Evolutionary conservation across 495 filamentous ascomycete genomes (phyloP).

Genomic region (Aspergillus conjunctus): DNA sequence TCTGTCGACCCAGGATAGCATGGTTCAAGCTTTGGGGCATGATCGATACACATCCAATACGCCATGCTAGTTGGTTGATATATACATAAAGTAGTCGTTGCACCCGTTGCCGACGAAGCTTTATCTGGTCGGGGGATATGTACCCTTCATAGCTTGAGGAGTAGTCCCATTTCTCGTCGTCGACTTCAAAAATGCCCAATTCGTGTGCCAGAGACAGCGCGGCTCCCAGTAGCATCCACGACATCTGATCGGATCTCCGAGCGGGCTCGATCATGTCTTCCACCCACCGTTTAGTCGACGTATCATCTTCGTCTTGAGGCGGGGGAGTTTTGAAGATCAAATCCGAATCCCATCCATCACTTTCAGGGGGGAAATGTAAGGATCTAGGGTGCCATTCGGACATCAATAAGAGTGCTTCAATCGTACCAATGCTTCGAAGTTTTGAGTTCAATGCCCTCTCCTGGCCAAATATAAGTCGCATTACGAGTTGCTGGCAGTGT

Average conservation of each 20-base stretch:
- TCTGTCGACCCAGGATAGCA: constrained; percentile 39
- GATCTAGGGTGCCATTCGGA: constrained; percentile 60
- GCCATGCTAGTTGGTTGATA: constrained; percentile 55
- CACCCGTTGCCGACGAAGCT: constrained; percentile 45
- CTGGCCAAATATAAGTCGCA: constrained; percentile 54
- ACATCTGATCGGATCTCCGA: constrained; percentile 57
- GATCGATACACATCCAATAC: constrained; percentile 56
- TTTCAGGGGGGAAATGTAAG: constrained; percentile 56
- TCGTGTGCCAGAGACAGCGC: constrained; percentile 55
- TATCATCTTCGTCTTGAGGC: constrained; percentile 22
- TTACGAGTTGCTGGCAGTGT: constrained; percentile 54
- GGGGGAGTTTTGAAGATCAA: constrained; percentile 32
- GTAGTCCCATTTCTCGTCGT: constrained; percentile 30
- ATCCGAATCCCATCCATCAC: constrained; percentile 52
- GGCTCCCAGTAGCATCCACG: constrained; percentile 57
- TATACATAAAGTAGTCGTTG: constrained; percentile 54
- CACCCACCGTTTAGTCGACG: constrained; percentile 42
- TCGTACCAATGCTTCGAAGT: constrained; percentile 51
- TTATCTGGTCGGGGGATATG: constrained; percentile 41
- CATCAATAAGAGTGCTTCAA: constrained; percentile 54
- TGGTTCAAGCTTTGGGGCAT: constrained; percentile 54
- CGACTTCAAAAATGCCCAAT: constrained; percentile 52
- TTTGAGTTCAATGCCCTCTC: constrained; percentile 50
- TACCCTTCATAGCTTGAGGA: constrained; percentile 29
- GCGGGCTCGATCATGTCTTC: constrained; percentile 56